A percentile compares a stretch with the other conserved stretches of the same genome.
Conservation (phyloP, 768 basidiomycete genomes). For the Panaeolus cyanescens region DNA sequence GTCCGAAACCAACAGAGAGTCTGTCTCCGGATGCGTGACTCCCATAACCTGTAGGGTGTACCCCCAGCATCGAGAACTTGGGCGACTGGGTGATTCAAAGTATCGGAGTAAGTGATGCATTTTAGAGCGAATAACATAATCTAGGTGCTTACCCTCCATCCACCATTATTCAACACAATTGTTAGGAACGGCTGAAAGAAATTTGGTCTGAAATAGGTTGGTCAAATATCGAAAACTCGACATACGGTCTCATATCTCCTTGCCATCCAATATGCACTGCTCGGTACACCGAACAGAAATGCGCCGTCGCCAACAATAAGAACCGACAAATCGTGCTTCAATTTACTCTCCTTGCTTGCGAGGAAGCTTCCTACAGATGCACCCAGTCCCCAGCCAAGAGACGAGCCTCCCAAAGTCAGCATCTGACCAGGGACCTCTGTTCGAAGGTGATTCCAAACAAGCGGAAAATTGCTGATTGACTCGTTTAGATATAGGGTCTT, state of each 20-base stretch:
- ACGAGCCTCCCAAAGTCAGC: slow-evolving; percentile 61
- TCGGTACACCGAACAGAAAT: slow-evolving; percentile 67
- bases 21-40: slow-evolving; percentile 43
- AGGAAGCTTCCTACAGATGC: slow-evolving; percentile 62
- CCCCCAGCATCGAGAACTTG: slow-evolving; percentile 61
- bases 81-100: slow-evolving; percentile 46
- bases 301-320: slow-evolving; percentile 71
- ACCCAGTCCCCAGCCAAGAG: slow-evolving; percentile 70
- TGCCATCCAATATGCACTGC: slow-evolving; percentile 74
- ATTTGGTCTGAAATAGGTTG: too few species aligned
- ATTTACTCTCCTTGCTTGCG: slow-evolving; percentile 34
- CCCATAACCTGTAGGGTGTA: slow-evolving; percentile 62
- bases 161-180: slow-evolving; percentile 47
- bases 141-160: neutral
- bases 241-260: slow-evolving; percentile 64
- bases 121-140: too few species aligned
- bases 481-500: slow-evolving; percentile 60
- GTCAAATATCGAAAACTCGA: slow-evolving; percentile 4
- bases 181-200: slow-evolving; percentile 68
- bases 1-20: slow-evolving; percentile 68
- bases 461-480: slow-evolving; percentile 55
- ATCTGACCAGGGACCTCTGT: slow-evolving; percentile 52
- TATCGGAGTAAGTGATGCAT: too few species aligned
- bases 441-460: slow-evolving; percentile 60
- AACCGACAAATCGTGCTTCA: slow-evolving; percentile 53